Base-by-base conservation (phyloP, 2,329 filamentous ascomycete species). In the Fusarium circinatum region DNA sequence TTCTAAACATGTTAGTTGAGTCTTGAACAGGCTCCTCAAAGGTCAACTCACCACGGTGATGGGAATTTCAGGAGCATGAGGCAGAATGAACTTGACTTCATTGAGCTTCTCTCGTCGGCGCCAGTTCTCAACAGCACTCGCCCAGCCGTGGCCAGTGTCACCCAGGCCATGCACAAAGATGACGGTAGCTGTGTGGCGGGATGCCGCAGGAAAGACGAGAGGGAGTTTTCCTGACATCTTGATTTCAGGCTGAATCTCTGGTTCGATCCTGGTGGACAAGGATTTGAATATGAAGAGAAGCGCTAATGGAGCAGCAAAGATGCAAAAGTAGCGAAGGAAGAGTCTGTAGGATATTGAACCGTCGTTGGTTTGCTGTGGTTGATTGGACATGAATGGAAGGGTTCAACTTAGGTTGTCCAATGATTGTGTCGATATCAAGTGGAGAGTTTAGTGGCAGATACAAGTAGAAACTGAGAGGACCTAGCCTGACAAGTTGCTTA, bases 111-210 rank as follows among this genome's bases (percentile, higher is more conserved):
- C 89, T 58, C 93, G 89, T 39, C 92, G 88, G 62, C 94, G 91
- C 92, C 93, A 98, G 83, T 96, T 94, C 85, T 97, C 92, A 38
- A 96, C 94, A 26, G 96, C 89, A 65, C 90, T 91, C 49, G 93
- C 89, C 95, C 94, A 96, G 76, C 93, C 93, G 75, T 89, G 86
- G 48, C 93, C 93, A 36, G 88, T 92, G 81, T 98, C 96, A 72
- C 96, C 96, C 44, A 99, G 87, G 20, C 96, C 96, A 82, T 99
- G 96, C 59, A 94, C 89, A 83, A 98, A 95, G 79, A 99, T 98
- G 78, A 98, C 93, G 7, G 96, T 98, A 30, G 95, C 95, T 42
- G 96, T 98, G 84, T 98, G 96, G 80, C 90, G 90, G 80, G 90
- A 93, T 39, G 93, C 85, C 45, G 95, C 94, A 34, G 94, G 94